Evolutionary conservation across 768 basidiomycete species (phyloP), one percentile per base, ranked within the genome.

Genomic region (Podaxis sp.): DNA sequence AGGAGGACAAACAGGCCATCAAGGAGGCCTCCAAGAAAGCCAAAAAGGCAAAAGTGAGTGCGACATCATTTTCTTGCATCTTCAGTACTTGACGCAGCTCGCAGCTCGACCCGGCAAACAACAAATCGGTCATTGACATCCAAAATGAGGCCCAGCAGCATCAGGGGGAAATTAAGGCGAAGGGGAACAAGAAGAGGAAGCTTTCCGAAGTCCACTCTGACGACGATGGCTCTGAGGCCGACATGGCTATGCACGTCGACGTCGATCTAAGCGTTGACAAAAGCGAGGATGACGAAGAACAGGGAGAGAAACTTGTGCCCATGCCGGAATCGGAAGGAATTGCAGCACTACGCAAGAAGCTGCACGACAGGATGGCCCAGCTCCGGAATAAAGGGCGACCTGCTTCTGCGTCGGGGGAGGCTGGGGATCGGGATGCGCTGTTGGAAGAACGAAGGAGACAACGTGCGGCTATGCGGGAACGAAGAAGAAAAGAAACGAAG

Each of bases 51-150:
- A 96, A 95, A 84, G 95, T 92, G 59, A 24, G 74, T 71, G 19
- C 29, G 51, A 29, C 5, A 17, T 51, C 22, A 33, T 63, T 51
- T 50, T n/a, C 7, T 9, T 60, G 22, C 25, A 61, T 15, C 41
- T 22, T 53, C 59, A 46, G 52, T 46, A 15, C 24, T 65, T 56
- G 36, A 58, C 37, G 38, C 17, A 49, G 24, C 25, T 33, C 61
- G 12, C 63, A 98, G 95, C 90, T 97, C 67, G 94, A 98, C 73
- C 96, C 96, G 1, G 89, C 87, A 5, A 95, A 96, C 75, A 82
- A 95, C 70, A 93, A 92, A 72, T 80, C 80, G 7, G 75, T 82
- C 19, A 71, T 93, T 27, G 93, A 97, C 63, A 79, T 93, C 36
- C 87, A 91, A 70, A 81, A 82, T 61, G 89, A 88, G 69, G 77